These are phyloP conservation scores for Croton laevigatus DNA, from an alignment of 441 rosid species.

Conservation along the genomic window DNA sequence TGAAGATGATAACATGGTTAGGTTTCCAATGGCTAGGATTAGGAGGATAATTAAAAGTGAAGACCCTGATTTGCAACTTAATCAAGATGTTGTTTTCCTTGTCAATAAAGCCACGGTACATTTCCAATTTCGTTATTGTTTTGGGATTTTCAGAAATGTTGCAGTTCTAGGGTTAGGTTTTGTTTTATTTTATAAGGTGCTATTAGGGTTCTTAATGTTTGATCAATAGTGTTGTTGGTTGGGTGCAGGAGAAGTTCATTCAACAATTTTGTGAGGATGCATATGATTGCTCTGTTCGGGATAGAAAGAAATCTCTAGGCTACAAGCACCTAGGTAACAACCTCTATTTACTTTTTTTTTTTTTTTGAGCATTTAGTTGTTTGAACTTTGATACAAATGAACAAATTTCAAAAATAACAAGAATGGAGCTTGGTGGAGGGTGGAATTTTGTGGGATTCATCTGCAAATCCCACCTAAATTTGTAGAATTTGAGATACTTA, in stretches of 20 bases:
- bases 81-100: constrained; percentile 67
- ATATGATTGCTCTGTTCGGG: constrained; percentile 43
- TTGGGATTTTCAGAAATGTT: neutral
- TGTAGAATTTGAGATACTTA: too few relatives aligned
- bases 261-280: constrained; percentile 65
- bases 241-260: constrained; percentile 72
- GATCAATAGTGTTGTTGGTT: constrained; percentile 7
- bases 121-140: constrained; percentile 3
- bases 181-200: neutral
- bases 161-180: constrained; percentile 16
- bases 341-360: constrained; percentile 1
- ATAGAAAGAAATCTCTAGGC: constrained; percentile 57
- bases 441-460: too few relatives aligned
- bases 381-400: too few relatives aligned
- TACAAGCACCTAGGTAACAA: constrained; percentile 73
- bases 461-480: too few relatives aligned
- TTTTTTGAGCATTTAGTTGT: neutral
- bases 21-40: constrained; percentile 73
- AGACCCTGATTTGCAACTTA: constrained; percentile 34
- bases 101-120: constrained; percentile 85
- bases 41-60: constrained; percentile 65
- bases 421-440: too few relatives aligned
- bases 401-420: too few relatives aligned
- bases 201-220: neutral
- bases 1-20: constrained; percentile 42